Conservation (phyloP, 768 basidiomycete genomes). For the Boletus rufocinnamomeus region DNA sequence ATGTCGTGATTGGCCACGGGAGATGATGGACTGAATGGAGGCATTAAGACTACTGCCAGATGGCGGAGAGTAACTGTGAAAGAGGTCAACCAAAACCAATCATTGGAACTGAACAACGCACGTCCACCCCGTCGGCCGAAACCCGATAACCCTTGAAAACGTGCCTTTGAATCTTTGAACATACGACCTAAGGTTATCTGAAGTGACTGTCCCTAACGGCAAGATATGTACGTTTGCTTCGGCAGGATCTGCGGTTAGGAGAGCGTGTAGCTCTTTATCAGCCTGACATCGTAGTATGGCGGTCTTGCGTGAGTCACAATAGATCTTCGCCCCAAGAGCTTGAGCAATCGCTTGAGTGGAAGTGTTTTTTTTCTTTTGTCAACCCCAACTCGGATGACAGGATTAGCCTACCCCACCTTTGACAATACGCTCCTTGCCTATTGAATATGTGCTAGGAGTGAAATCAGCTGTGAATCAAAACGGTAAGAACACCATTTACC, state of each 20-base stretch:
- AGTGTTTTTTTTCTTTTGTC: not conserved
- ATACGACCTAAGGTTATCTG: slow-evolving; percentile 78
- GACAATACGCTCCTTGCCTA: slow-evolving; percentile 96
- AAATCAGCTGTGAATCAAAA: not conserved
- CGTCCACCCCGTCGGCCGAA: slow-evolving; percentile 97
- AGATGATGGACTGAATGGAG: slow-evolving; percentile 68
- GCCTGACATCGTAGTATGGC: slow-evolving; percentile 81
- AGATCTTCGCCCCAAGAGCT: slow-evolving; percentile 79
- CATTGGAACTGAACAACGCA: slow-evolving; percentile 41
- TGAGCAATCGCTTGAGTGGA: slow-evolving; percentile 73
- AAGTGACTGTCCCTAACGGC: slow-evolving; percentile 71
- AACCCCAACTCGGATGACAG: not conserved
- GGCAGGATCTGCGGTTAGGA: slow-evolving; percentile 76
- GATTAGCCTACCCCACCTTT: slow-evolving; percentile 59
- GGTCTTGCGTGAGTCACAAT: slow-evolving; percentile 84
- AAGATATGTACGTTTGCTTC: slow-evolving; percentile 84
- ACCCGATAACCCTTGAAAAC: slow-evolving; percentile 74
- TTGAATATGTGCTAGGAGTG: slow-evolving; percentile 82
- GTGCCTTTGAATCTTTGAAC: slow-evolving; percentile 69
- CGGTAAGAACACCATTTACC: slow-evolving; percentile 45
- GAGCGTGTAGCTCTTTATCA: slow-evolving; percentile 76
- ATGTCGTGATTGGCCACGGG: slow-evolving; percentile 59
- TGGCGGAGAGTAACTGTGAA: slow-evolving; percentile 62
- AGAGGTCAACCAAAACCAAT: slow-evolving; percentile 3
- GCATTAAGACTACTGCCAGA: slow-evolving; percentile 63